Percentiles rank a stretch among this genome's conserved stretches.
Evolutionary conservation across 495 filamentous ascomycete species (phyloP).

Genomic region (Hypoxylon fuscum): DNA sequence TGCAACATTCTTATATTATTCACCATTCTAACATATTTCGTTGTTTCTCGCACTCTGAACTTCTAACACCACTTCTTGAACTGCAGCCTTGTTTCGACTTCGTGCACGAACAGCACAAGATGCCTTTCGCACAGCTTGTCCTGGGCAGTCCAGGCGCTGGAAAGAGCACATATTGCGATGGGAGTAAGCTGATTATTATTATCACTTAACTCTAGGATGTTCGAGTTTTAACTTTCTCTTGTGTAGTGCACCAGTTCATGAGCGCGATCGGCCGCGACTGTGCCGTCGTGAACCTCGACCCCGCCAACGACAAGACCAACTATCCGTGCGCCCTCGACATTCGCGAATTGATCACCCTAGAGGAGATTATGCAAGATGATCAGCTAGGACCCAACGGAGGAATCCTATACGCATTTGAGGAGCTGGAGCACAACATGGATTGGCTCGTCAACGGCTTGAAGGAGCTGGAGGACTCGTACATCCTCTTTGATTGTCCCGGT

Average conservation of each 20-base stretch:
- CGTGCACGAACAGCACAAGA: conserved; percentile 20
- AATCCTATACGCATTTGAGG: conserved; percentile 91
- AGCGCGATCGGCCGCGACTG: conserved; percentile 92
- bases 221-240: background rate
- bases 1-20: conserved; percentile 6
- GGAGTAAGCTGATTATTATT: conserved; percentile 63
- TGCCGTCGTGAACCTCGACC: conserved; percentile 95
- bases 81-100: no score
- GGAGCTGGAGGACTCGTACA: conserved; percentile 84
- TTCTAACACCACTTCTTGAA: no score
- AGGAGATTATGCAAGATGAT: conserved; percentile 95
- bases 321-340: conserved; percentile 92
- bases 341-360: conserved; percentile 83
- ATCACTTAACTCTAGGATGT: background rate
- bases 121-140: conserved; percentile 76
- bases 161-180: conserved; percentile 97
- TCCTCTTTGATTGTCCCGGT: conserved; percentile 95
- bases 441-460: conserved; percentile 85
- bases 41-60: no score
- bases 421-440: conserved; percentile 89
- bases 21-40: background rate
- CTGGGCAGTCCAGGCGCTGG: conserved; percentile 93
- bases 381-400: conserved; percentile 92
- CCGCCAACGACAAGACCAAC: conserved; percentile 86
- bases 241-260: conserved; percentile 90